Percentiles rank a stretch among this genome's conserved stretches.
phyloP scores from a whole-genome alignment of 2,329 filamentous ascomycete genomes.

The Fusarium torulosum region DNA sequence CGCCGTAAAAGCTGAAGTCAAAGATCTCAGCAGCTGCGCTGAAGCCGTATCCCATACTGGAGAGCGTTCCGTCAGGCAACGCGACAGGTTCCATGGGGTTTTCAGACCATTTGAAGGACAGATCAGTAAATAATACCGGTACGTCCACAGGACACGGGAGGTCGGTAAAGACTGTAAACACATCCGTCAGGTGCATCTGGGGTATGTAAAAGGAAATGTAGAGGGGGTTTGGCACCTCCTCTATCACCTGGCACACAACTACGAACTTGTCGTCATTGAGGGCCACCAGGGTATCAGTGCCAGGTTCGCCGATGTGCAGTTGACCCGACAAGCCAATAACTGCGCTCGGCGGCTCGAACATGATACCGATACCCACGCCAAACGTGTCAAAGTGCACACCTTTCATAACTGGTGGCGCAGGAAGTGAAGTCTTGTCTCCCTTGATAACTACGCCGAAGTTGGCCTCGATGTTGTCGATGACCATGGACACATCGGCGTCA shows the following conservation, averaged over 20 bases:
- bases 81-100: constrained; percentile 1
- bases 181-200: not conserved
- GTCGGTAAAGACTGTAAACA: not conserved
- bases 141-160: not conserved
- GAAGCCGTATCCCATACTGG: constrained; percentile 10
- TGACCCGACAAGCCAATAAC: constrained; percentile 3
- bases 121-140: not conserved
- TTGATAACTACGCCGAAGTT: not conserved
- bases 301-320: not conserved
- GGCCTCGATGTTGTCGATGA: constrained; percentile 6
- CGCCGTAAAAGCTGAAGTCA: constrained; percentile 1
- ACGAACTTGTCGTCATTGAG: constrained; percentile 2
- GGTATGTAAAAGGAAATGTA: constrained; percentile 11
- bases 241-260: constrained; percentile 2
- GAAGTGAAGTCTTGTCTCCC: not conserved
- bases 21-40: not conserved
- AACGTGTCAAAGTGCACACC: constrained; percentile 9
- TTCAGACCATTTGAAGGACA: not conserved
- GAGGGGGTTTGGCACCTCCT: not conserved
- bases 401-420: not conserved
- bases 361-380: not conserved
- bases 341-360: not conserved
- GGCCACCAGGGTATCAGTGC: rapidly evolving
- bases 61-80: not conserved
- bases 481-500: not conserved